Conservation (phyloP, 257 asterid species). For the Leptodermis oblonga region DNA sequence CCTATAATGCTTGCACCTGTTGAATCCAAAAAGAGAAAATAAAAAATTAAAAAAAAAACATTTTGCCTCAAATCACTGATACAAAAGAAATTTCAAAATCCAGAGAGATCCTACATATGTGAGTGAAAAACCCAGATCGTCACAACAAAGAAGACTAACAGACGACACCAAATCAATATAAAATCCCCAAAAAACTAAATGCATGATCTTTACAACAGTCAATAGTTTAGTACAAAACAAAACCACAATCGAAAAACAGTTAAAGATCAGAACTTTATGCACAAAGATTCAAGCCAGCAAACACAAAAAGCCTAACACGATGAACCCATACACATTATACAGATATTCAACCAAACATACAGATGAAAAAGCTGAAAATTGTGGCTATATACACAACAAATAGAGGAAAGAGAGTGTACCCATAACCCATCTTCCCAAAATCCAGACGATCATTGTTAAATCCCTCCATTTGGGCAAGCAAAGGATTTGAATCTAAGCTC, state of each 20-base stretch:
- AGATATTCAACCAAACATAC: not conserved
- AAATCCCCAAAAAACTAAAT: constrained; percentile 9
- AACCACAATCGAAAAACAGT: constrained; percentile 4
- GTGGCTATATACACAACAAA: not conserved
- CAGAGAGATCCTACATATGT: not conserved
- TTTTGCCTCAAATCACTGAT: not conserved
- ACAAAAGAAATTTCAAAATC: not conserved
- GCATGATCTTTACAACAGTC: not conserved
- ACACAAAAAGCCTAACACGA: not conserved
- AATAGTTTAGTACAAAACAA: not conserved
- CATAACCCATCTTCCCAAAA: constrained; percentile 98
- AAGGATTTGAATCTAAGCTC: constrained; percentile 12
- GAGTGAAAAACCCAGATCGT: constrained; percentile 9
- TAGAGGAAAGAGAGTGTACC: constrained; percentile 43
- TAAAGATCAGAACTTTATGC: constrained; percentile 16
- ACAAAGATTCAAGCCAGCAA: not conserved
- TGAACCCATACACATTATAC: not conserved
- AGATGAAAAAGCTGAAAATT: constrained; percentile 2
- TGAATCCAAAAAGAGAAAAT: not conserved
- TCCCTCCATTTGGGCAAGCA: constrained; percentile 58
- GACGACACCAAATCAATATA: not conserved
- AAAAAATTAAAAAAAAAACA: not conserved
- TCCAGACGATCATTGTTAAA: constrained; percentile 70
- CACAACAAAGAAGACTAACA: not conserved
- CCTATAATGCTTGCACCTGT: constrained; percentile 47